Evolutionary conservation across 306 rosid species (phyloP), one percentile per base, ranked within the genome.

Genomic region (Urtica urens): DNA sequence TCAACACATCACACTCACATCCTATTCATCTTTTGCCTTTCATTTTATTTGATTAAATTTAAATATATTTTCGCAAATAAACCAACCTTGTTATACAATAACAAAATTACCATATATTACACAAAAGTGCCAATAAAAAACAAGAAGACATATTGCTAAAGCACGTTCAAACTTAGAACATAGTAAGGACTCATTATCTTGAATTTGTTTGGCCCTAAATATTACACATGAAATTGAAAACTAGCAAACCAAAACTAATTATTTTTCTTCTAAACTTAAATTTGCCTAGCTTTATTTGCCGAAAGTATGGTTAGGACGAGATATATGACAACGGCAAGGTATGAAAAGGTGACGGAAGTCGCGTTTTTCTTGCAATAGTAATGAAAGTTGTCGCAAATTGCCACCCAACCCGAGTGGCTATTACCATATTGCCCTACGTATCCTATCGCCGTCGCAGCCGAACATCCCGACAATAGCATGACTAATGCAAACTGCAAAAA

Each of bases 361-460:
- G 59, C 41, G 28, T 64, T 48, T 16, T 53, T 52, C 30, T 61
- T 24, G 6, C 87, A 76, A 49, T 66, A 79, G 25, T 53, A 60
- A 3, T 37, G 46, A 9, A 75, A 69, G 20, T 66, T 39, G 15
- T 66, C 64, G 58, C 87, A 75, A 21, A 79, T 69, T 4, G 82
- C 77, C 0, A 56, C 10, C 80, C 87, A 79, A 10, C 80, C 77
- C 0, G 75, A 5, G 46, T 69, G 77, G 31, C 23, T n/a, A 33
- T 72, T 75, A 39, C 83, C 87, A 41, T 69, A 53, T 60, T 31
- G 45, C 16, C 87, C 87, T 24, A 79, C 68, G 38, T 38, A 62
- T 46, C 79, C 82, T 23, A 63, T 67, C 0, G 82, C 80, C 1
- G 73, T 72, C 2, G 73, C 78, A 2, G 82, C 70, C 10, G 72